Evolutionary conservation across 441 rosid species (phyloP).

Genomic region (Jatropha multifida): DNA sequence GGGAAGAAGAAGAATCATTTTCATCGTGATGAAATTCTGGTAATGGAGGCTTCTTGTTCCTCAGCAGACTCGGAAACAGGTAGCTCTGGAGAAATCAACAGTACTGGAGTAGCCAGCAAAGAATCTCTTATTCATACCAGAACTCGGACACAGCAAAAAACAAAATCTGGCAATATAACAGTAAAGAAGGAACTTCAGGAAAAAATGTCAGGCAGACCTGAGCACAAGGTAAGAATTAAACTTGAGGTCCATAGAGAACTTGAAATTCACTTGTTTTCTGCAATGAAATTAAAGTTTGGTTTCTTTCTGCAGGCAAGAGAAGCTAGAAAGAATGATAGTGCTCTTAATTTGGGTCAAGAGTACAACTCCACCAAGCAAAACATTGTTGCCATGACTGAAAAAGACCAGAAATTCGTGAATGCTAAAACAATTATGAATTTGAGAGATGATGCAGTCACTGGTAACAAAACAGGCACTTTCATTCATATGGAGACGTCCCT

Average conservation of each 20-base stretch:
- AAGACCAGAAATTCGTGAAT: not conserved
- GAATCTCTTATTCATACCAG: not conserved
- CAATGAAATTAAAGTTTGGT: no score
- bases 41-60: constrained; percentile 4
- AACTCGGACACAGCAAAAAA: not conserved
- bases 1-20: not conserved
- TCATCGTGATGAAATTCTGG: not conserved
- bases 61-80: not conserved
- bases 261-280: no score
- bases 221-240: not conserved
- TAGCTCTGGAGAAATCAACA: not conserved
- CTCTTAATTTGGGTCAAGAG: not conserved
- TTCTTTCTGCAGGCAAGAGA: constrained; percentile 17
- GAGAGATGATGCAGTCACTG: not conserved
- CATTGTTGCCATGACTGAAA: not conserved
- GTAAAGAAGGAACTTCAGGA: not conserved
- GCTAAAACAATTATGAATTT: not conserved
- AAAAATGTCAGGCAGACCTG: not conserved
- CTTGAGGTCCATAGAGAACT: no score
- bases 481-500: constrained; percentile 3
- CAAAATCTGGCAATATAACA: not conserved
- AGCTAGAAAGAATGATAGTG: not conserved
- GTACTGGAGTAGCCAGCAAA: not conserved
- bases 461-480: not conserved
- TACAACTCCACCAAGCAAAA: not conserved